Evolutionary conservation across 179 eudicot genomes (phyloP).

Genomic region (Drosera spatulata): DNA sequence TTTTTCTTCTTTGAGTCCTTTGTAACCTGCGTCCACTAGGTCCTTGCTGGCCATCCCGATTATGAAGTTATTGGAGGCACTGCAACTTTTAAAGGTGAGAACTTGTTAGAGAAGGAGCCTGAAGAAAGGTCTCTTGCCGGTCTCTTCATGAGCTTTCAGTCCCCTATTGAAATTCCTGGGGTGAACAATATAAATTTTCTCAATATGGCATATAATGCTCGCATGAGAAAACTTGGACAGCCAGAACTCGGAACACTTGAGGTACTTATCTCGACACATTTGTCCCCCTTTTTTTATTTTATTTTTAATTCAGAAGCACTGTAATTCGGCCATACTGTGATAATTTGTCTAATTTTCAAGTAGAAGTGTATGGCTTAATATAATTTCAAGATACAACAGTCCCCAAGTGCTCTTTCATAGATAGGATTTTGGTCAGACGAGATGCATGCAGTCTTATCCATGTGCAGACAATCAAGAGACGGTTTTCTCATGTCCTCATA

Average conservation of each 20-base stretch:
- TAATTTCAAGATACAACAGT: too few relatives aligned
- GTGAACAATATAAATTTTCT: conserved; percentile 85
- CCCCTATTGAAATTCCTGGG: conserved; percentile 97
- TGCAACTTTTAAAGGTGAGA: conserved; percentile 66
- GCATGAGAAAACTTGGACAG: conserved; percentile 73
- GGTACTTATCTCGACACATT: conserved; percentile 26
- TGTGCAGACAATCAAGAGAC: too few relatives aligned
- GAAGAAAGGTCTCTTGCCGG: conserved; percentile 94
- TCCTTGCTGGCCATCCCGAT: conserved; percentile 96
- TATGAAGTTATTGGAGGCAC: conserved; percentile 89
- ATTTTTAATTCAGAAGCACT: not conserved
- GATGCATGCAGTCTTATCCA: too few relatives aligned
- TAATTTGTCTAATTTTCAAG: too few relatives aligned
- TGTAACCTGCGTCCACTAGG: conserved; percentile 31
- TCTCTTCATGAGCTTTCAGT: conserved; percentile 89
- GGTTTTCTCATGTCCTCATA: too few relatives aligned
- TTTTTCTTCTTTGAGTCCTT: not conserved
- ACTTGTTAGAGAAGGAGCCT: conserved; percentile 89
- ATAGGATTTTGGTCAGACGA: too few relatives aligned
- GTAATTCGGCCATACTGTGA: too few relatives aligned
- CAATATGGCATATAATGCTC: conserved; percentile 93
- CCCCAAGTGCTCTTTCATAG: too few relatives aligned
- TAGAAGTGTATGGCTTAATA: too few relatives aligned
- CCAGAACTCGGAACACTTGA: conserved; percentile 84
- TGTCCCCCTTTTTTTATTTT: not conserved